Evolutionary conservation across 257 asterid species (phyloP).

Genomic region (Ilex aquifolium): DNA sequence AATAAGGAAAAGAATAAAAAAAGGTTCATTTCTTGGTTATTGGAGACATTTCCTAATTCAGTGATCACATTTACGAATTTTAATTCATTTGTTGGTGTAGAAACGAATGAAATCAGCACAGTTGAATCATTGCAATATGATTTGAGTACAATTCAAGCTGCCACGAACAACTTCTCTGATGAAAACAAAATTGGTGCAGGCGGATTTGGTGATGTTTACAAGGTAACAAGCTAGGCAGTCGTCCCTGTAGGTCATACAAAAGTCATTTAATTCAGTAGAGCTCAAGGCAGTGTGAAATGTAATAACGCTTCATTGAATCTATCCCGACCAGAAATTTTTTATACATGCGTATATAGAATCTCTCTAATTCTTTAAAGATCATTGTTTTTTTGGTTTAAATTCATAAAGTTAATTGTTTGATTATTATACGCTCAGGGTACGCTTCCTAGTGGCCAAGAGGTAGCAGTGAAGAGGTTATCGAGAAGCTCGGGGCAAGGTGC

Average conservation of each 20-base stretch:
- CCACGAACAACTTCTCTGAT: constrained; percentile 5
- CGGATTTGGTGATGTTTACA: constrained; percentile 17
- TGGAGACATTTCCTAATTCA: no score
- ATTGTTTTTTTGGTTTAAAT: no score
- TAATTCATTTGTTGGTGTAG: background rate
- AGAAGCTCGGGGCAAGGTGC: constrained; percentile 21
- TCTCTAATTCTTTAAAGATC: background rate
- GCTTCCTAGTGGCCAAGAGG: constrained; percentile 6
- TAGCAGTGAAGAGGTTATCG: constrained; percentile 24
- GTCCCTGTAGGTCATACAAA: no score
- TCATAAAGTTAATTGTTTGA: background rate
- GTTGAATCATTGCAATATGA: constrained; percentile 6
- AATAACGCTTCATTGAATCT: no score
- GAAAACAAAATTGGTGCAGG: constrained; percentile 17
- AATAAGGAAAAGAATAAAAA: no score
- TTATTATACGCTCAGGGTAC: constrained; percentile 9
- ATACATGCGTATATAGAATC: no score
- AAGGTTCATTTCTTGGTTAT: no score
- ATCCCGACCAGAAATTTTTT: no score
- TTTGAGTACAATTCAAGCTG: no score
- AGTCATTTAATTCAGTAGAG: no score
- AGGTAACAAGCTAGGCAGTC: constrained; percentile 4
- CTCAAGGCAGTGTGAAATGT: no score
- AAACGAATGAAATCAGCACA: background rate
- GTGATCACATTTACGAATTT: no score